phyloP scores from a whole-genome alignment of 2,329 filamentous ascomycete species.

The Trichophyton simii region DNA sequence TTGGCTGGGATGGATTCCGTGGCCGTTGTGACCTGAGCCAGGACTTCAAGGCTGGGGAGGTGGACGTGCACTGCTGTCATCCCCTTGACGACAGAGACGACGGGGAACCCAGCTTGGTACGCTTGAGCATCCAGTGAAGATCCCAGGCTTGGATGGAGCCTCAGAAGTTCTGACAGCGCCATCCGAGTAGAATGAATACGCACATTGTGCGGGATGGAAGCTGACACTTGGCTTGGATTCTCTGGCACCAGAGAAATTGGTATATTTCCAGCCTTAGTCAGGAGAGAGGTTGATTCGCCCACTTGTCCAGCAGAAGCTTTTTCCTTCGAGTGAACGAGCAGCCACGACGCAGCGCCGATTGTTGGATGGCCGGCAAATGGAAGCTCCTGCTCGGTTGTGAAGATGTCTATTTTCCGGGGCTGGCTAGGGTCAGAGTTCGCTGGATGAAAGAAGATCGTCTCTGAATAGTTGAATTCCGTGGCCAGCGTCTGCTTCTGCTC shows the following conservation, averaged over 20 bases:
- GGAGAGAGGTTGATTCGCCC: constrained; percentile 12
- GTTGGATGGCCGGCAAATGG: constrained; percentile 54
- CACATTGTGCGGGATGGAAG: constrained; percentile 54
- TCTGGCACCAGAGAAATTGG: constrained; percentile 23
- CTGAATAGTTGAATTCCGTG: constrained; percentile 52
- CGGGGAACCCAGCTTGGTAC: constrained; percentile 28
- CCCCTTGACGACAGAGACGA: constrained; percentile 56
- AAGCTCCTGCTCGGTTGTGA: constrained; percentile 43
- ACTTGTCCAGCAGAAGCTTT: neutral
- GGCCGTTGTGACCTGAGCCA: constrained; percentile 31
- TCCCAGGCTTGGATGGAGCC: constrained; percentile 16
- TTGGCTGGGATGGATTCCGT: constrained; percentile 14
- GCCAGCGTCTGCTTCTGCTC: constrained; percentile 47
- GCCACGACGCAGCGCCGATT: constrained; percentile 45
- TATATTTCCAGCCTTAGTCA: constrained; percentile 36
- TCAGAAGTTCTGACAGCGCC: constrained; percentile 17
- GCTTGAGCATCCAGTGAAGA: constrained; percentile 14
- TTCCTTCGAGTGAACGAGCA: constrained; percentile 18
- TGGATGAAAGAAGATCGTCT: constrained; percentile 51
- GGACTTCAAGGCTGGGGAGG: constrained; percentile 47
- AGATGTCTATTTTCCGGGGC: constrained; percentile 45
- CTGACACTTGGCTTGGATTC: constrained; percentile 39
- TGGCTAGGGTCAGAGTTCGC: constrained; percentile 34
- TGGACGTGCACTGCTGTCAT: constrained; percentile 42
- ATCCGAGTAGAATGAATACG: constrained; percentile 43